Evolutionary conservation across 176 grass and related monocot genomes (phyloP).

Genomic region (Saccharum spontaneum): DNA sequence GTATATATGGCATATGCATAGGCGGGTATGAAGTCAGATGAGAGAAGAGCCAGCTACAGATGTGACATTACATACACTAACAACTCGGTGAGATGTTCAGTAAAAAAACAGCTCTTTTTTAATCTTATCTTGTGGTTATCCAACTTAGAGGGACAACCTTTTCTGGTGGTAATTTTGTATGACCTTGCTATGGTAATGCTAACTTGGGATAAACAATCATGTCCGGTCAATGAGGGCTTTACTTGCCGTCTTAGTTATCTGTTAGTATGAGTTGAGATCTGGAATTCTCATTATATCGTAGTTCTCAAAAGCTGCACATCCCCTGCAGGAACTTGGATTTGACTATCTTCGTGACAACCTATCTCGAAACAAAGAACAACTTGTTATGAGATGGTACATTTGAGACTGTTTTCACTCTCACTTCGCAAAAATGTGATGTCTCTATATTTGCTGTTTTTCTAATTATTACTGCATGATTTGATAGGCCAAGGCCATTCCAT

Average conservation of each 20-base stretch:
- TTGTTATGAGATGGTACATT: conserved; percentile 97
- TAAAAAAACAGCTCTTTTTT: not conserved
- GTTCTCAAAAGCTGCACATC: conserved; percentile 35
- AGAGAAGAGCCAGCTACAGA: conserved; percentile 82
- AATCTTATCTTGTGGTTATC: conserved; percentile 12
- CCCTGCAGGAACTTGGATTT: conserved; percentile 89
- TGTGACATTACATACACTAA: conserved; percentile 97
- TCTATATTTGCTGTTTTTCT: conserved; percentile 23
- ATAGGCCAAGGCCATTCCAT: conserved; percentile 86
- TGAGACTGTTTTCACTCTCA: conserved; percentile 18
- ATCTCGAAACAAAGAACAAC: conserved; percentile 64
- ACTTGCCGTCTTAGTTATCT: conserved; percentile 13
- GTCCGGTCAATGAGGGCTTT: conserved; percentile 2
- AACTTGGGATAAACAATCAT: not conserved
- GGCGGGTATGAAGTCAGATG: conserved; percentile 64
- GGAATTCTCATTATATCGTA: conserved; percentile 13
- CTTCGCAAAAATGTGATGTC: not conserved
- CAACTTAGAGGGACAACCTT: conserved; percentile 3
- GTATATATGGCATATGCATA: conserved; percentile 43
- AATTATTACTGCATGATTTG: conserved; percentile 24
- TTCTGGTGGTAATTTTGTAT: not conserved
- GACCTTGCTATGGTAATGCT: not conserved
- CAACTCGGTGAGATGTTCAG: conserved; percentile 67
- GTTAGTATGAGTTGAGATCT: not conserved
- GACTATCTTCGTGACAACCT: conserved; percentile 96